Conservation (phyloP, 2,329 filamentous ascomycete species). For the Colletotrichum cereale region DNA sequence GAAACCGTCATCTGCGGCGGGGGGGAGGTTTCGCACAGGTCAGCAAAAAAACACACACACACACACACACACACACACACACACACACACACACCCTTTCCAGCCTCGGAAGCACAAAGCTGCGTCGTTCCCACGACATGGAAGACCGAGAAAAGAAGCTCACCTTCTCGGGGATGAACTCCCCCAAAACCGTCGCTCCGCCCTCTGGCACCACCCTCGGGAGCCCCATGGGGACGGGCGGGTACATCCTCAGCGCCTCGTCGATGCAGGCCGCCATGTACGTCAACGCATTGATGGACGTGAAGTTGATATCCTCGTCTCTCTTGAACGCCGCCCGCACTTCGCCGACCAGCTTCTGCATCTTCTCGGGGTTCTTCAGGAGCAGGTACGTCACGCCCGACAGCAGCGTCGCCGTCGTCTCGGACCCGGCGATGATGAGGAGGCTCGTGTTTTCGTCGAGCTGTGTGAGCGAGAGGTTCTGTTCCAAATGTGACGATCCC, state of each 20-base stretch:
- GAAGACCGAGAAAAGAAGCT: constrained; percentile 31
- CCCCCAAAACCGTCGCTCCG: constrained; percentile 49
- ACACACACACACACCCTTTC: no score
- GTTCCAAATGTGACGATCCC: not conserved
- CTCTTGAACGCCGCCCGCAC: constrained; percentile 50
- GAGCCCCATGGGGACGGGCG: constrained; percentile 45
- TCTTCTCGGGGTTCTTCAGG: constrained; percentile 46
- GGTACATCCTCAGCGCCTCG: constrained; percentile 58
- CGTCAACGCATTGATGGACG: constrained; percentile 46
- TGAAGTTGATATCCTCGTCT: constrained; percentile 53
- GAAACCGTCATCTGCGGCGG: constrained; percentile 49
- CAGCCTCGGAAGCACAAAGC: not conserved
- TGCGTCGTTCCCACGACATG: not conserved
- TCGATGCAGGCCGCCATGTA: constrained; percentile 57
- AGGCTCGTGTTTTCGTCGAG: constrained; percentile 40
- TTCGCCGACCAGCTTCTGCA: constrained; percentile 52
- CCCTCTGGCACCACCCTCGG: constrained; percentile 47
- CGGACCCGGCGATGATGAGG: constrained; percentile 49
- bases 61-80: no score
- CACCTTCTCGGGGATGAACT: constrained; percentile 50
- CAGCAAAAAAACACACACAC: no score
- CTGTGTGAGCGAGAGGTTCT: constrained; percentile 31
- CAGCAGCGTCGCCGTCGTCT: constrained; percentile 51
- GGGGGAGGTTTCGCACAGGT: not conserved
- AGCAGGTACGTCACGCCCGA: constrained; percentile 47